Percentiles rank a stretch among this genome's conserved stretches.
These are phyloP conservation scores for Pascua guehoae DNA, from an alignment of 1,284 basidiomycete species.

Conservation along the genomic window DNA sequence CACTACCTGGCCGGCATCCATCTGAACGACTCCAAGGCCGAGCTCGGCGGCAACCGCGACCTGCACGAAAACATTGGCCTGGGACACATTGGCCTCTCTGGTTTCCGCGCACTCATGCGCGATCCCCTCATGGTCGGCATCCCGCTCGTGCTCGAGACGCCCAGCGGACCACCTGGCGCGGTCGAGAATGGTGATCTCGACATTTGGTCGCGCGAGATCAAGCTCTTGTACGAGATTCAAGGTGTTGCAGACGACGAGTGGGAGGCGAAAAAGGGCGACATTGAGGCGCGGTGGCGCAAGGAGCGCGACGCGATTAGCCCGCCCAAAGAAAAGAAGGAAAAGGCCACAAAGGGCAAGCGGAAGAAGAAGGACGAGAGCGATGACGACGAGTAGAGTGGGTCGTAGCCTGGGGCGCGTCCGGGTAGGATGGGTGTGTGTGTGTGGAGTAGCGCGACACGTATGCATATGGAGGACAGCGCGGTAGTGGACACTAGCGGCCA, in stretches of 20 bases:
- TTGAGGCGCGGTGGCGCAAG: slow-evolving; percentile 34
- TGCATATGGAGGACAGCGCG: no score
- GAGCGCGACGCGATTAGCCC: slow-evolving; percentile 39
- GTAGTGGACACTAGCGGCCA: no score
- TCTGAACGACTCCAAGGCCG: slow-evolving; percentile 74
- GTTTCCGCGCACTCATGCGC: slow-evolving; percentile 66
- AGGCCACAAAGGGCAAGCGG: slow-evolving; percentile 19
- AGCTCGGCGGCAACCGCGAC: slow-evolving; percentile 64
- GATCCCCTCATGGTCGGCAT: slow-evolving; percentile 67
- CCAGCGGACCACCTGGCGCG: slow-evolving; percentile 31
- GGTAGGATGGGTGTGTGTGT: no score
- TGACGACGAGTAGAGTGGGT: background rate
- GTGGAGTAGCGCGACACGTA: no score
- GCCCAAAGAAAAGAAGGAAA: slow-evolving; percentile 36
- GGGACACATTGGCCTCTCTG: slow-evolving; percentile 64
- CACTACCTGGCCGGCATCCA: slow-evolving; percentile 75
- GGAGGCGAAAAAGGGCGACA: slow-evolving; percentile 30
- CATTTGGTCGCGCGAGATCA: slow-evolving; percentile 71
- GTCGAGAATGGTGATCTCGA: slow-evolving; percentile 49
- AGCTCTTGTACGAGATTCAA: slow-evolving; percentile 49
- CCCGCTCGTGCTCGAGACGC: slow-evolving; percentile 79
- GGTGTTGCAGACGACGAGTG: slow-evolving; percentile 38
- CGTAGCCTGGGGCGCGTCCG: no score
- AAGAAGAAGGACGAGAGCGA: slow-evolving; percentile 22
- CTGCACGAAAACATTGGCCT: slow-evolving; percentile 79